A percentile compares a stretch with the other conserved stretches of the same genome.
Conservation (phyloP, 129 eudicot species). For the Erigeron canadensis region DNA sequence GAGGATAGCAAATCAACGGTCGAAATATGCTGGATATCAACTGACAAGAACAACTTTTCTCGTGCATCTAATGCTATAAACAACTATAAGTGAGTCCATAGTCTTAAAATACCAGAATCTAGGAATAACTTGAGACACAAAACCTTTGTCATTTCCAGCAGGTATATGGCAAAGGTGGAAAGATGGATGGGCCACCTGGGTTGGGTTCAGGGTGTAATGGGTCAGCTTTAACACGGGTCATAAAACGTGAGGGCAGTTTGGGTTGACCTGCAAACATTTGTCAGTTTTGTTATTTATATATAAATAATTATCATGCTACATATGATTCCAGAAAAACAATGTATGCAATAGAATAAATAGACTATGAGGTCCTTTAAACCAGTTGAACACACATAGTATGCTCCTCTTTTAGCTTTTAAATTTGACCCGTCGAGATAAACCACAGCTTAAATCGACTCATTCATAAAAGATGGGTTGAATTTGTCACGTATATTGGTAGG, state of each 20-base stretch:
- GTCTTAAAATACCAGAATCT: background rate
- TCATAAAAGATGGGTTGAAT: background rate
- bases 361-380: background rate
- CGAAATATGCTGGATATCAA: constrained; percentile 72
- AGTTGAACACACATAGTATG: background rate
- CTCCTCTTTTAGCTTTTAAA: background rate
- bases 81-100: constrained; percentile 56
- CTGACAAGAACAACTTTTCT: constrained; percentile 61
- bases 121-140: background rate
- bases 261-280: background rate
- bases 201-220: background rate
- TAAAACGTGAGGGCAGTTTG: background rate
- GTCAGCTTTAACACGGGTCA: background rate
- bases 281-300: background rate
- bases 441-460: background rate
- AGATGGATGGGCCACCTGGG: background rate
- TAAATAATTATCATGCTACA: background rate
- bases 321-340: background rate
- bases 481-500: background rate
- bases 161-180: constrained; percentile 4
- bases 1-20: constrained; percentile 45
- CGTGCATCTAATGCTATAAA: constrained; percentile 79
- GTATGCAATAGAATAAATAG: background rate
- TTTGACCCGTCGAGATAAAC: background rate
- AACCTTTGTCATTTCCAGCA: background rate